Conservation (phyloP, 2,329 filamentous ascomycete genomes). For the Biscogniauxia mediterranea region DNA sequence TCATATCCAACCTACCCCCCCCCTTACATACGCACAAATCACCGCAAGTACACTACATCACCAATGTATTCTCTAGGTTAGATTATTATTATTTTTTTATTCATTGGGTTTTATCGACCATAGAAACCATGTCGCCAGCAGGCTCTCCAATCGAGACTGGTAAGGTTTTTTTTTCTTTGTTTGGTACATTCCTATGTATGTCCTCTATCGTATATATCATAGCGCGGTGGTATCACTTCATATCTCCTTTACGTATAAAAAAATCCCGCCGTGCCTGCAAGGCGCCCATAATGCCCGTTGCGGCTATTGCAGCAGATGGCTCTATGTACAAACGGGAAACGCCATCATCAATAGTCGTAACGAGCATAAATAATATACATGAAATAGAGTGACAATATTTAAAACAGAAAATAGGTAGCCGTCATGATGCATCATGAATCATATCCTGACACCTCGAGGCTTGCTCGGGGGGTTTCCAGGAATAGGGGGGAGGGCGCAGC, state of each 20-base stretch:
- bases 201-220: not conserved
- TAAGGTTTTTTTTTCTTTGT: not conserved
- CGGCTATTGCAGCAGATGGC: slow-evolving; percentile 6
- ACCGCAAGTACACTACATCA: not conserved
- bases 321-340: slow-evolving; percentile 13
- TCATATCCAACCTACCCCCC: no score
- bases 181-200: not conserved
- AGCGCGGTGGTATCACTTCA: not conserved
- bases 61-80: not conserved
- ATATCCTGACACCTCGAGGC: slow-evolving; percentile 12
- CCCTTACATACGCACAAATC: not conserved
- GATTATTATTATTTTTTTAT: not conserved
- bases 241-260: slow-evolving; percentile 1
- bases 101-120: not conserved
- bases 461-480: slow-evolving; percentile 34
- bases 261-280: not conserved
- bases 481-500: slow-evolving; percentile 53
- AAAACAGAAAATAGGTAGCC: not conserved
- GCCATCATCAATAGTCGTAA: slow-evolving; percentile 22
- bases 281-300: not conserved
- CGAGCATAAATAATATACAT: slow-evolving; percentile 21
- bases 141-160: not conserved
- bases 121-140: not conserved
- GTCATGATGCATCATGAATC: slow-evolving; percentile 3
- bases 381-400: slow-evolving; percentile 15